Conservation (phyloP, 108 stramenopile genomes). For the Cyclotella distinguenda region DNA sequence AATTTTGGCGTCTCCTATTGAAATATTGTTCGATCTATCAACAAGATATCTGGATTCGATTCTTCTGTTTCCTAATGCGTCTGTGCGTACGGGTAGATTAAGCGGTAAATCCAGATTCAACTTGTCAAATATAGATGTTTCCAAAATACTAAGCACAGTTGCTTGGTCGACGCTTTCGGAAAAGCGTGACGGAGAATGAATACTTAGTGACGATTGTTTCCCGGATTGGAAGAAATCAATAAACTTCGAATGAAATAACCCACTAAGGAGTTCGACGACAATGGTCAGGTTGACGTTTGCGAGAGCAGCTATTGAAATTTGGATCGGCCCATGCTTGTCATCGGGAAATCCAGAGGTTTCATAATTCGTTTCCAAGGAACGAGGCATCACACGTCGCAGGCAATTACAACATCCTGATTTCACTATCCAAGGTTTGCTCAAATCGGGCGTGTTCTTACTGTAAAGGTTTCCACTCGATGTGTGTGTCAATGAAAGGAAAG, state of each 20-base stretch:
- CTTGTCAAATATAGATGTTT: slow-evolving; percentile 47
- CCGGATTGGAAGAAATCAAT: slow-evolving; percentile 39
- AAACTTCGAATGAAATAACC: slow-evolving; percentile 74
- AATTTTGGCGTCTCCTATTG: slow-evolving; percentile 43
- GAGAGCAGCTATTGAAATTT: slow-evolving; percentile 62
- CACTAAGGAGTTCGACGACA: slow-evolving; percentile 74
- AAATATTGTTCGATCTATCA: slow-evolving; percentile 47
- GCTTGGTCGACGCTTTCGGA: slow-evolving; percentile 18
- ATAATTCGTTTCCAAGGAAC: slow-evolving; percentile 35
- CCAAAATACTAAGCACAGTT: slow-evolving; percentile 61
- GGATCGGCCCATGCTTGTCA: slow-evolving; percentile 74
- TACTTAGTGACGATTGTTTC: slow-evolving; percentile 48
- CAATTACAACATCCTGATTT: slow-evolving; percentile 77
- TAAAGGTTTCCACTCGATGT: not conserved
- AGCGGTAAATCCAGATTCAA: slow-evolving; percentile 64
- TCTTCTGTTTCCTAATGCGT: slow-evolving; percentile 3
- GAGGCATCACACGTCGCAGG: slow-evolving; percentile 45
- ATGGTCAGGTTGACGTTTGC: slow-evolving; percentile 58
- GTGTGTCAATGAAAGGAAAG: not conserved
- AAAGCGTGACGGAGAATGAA: slow-evolving; percentile 59
- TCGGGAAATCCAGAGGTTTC: slow-evolving; percentile 58
- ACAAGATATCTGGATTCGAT: slow-evolving; percentile 47
- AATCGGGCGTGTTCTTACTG: slow-evolving; percentile 22
- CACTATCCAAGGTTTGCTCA: slow-evolving; percentile 27
- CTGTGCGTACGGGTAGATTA: slow-evolving; percentile 58